Conservation (phyloP, 306 rosid genomes). For the Cicer bijugum region DNA sequence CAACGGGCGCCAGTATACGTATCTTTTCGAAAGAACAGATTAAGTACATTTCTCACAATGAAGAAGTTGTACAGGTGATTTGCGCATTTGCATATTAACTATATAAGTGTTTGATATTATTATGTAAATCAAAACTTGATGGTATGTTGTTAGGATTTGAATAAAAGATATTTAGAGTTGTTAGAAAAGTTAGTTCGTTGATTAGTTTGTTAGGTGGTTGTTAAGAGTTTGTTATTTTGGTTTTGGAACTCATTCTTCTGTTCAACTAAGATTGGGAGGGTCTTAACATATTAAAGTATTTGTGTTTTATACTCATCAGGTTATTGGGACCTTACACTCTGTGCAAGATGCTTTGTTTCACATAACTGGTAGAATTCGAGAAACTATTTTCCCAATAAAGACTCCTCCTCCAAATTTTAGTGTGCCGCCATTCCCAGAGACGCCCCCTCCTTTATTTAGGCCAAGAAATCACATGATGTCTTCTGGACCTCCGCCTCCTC, state of each 20-base stretch:
- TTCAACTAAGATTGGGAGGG: slow-evolving; percentile 2
- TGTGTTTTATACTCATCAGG: slow-evolving; percentile 54
- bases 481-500: slow-evolving; percentile 70
- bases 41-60: slow-evolving; percentile 61
- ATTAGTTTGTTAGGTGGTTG: not conserved
- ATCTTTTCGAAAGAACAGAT: slow-evolving; percentile 77
- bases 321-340: slow-evolving; percentile 69
- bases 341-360: slow-evolving; percentile 94
- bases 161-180: not conserved
- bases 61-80: slow-evolving; percentile 87
- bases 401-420: slow-evolving; percentile 66
- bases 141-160: not conserved
- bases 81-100: slow-evolving; percentile 8
- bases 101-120: slow-evolving; percentile 1
- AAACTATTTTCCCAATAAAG: slow-evolving; percentile 71
- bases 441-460: slow-evolving; percentile 72
- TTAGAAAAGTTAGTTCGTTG: not conserved
- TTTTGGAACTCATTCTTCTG: slow-evolving; percentile 28
- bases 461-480: slow-evolving; percentile 69
- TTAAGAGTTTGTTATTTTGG: slow-evolving; percentile 4
- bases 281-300: slow-evolving; percentile 20
- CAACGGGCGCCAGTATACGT: slow-evolving; percentile 80
- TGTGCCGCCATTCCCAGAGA: slow-evolving; percentile 65
- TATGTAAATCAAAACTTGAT: slow-evolving; percentile 16
- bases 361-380: slow-evolving; percentile 78